Base-by-base conservation (phyloP, 768 basidiomycete genomes). In the Leccinum arenicola region DNA sequence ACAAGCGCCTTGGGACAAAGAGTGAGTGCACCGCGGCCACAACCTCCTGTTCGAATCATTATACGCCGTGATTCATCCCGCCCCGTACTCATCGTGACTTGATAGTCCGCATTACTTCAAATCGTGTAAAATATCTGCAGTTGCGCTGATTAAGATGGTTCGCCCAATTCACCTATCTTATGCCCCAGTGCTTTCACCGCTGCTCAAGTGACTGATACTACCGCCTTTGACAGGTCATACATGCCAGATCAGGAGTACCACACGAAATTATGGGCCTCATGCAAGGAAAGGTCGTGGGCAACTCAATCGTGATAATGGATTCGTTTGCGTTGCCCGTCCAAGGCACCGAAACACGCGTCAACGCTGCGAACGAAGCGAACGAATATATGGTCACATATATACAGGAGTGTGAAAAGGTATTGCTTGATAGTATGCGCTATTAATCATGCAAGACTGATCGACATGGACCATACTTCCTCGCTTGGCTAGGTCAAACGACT, bases 181-280 rank as follows among this genome's bases (percentile, higher is more conserved):
- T 31, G 27, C 12, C 2, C 29, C n/a, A 6, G 29, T n/a, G 6
- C 40, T 33, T 21, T 15, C 19, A 14, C 23, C 12, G 33, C 2
- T 27, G 21, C n/a, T 33, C 17, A 15, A 21, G 38, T 45, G 23
- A 31, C 54, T 54, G 17, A 59, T 19, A 7, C 10, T n/a, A 3
- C 15, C 17, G 8, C 36, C 17, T 21, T 35, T 10, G 17, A 75
- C 75, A 98, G 96, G 90, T 98, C 62, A 98, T 98, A 72, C 96
- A 98, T 73, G 96, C 96, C 33, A 87, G 96, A 53, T 98, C 96
- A 3, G 96, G 96, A 59, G 96, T 97, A 6, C 89, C 91, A 59
- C 93, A 98, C 77, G 96, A 99, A 76, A 97, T 99, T 70, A 99
- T 99, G 96, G 96, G 96, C 10, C 83, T 98, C 33, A 97, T 99